Evolutionary conservation across 176 grass and related monocot genomes (phyloP).

Genomic region (Poa pratensis): DNA sequence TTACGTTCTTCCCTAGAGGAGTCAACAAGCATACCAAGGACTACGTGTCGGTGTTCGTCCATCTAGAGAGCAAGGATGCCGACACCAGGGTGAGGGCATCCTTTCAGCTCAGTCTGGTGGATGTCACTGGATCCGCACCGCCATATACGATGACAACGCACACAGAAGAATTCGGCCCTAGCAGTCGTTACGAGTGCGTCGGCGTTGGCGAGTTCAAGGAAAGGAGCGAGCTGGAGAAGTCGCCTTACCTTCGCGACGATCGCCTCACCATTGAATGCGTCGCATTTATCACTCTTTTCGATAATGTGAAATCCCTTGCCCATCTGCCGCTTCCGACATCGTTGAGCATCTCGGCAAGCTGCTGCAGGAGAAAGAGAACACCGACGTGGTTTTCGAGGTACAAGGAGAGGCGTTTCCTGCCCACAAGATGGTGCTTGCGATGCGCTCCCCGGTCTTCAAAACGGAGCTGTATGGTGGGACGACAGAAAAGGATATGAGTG

Average conservation of each 20-base stretch:
- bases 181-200: background rate
- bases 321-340: background rate
- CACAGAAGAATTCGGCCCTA: background rate
- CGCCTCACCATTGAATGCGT: background rate
- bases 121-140: background rate
- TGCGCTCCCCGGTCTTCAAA: background rate
- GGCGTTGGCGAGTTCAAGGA: background rate
- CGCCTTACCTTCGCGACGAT: conserved; percentile 1
- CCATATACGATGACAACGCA: background rate
- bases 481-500: background rate
- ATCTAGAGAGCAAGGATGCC: background rate
- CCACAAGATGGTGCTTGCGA: conserved; percentile 1
- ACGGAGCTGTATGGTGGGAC: background rate
- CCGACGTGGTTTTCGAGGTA: conserved; percentile 10
- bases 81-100: background rate
- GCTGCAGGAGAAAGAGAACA: background rate
- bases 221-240: background rate
- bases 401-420: background rate
- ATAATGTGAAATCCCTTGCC: background rate
- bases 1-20: background rate
- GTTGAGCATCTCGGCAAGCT: background rate
- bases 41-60: background rate
- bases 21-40: background rate
- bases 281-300: background rate
- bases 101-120: background rate